Evolutionary conservation across 148 eudicot species (phyloP).

Genomic region (Dysphania ambrosioides): DNA sequence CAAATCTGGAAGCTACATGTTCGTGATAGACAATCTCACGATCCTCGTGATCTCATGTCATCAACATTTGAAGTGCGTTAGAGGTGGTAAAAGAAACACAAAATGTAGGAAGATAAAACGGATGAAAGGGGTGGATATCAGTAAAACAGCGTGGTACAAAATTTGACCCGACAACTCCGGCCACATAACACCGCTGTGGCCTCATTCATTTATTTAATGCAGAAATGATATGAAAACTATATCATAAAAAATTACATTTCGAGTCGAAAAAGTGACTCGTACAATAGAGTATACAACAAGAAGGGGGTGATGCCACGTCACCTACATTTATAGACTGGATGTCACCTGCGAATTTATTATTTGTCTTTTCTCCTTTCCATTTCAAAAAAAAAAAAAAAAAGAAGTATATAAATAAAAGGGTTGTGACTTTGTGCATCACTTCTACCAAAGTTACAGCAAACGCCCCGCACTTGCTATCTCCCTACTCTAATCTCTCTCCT

Average conservation of each 20-base stretch:
- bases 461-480: neutral
- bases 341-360: neutral
- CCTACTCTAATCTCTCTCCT: neutral
- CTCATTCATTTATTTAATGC: too few species aligned
- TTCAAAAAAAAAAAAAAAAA: neutral
- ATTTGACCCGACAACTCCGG: neutral
- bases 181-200: neutral
- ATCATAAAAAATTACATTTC: neutral
- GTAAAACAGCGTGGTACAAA: neutral
- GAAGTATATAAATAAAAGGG: neutral
- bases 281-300: neutral
- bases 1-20: too few species aligned
- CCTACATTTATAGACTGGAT: neutral
- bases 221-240: neutral
- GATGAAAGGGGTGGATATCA: neutral
- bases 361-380: slow-evolving; percentile 1
- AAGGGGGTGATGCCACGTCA: neutral
- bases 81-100: neutral
- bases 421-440: neutral
- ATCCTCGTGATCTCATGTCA: too few species aligned
- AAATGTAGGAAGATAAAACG: too few species aligned
- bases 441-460: neutral
- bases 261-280: neutral
- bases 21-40: too few species aligned
- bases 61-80: too few species aligned